These are phyloP conservation scores for Cymbopogon citratus DNA, from an alignment of 176 grass and related monocot genomes.

Conservation along the genomic window DNA sequence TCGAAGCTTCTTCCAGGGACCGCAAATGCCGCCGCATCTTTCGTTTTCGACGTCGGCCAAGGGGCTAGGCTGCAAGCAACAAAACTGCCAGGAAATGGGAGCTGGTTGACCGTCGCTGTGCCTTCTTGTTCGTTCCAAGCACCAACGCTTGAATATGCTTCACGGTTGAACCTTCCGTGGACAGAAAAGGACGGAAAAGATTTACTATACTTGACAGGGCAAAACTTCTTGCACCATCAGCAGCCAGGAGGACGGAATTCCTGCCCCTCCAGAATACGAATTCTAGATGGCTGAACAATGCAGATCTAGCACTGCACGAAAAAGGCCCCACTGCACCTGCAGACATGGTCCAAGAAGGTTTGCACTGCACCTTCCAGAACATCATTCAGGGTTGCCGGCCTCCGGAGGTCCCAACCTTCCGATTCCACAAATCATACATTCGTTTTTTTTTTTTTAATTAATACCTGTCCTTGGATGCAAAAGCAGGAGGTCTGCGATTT, in stretches of 20 bases:
- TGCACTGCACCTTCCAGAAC: neutral
- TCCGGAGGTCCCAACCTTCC: no score
- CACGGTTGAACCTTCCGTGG: neutral
- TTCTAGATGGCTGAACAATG: neutral
- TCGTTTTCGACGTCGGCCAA: neutral
- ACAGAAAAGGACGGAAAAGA: neutral
- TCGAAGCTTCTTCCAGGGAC: neutral
- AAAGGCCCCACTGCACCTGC: neutral
- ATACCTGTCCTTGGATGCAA: neutral
- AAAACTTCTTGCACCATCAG: no score
- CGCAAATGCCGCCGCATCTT: neutral
- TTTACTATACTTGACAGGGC: no score
- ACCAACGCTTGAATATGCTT: no score
- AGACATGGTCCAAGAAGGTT: neutral
- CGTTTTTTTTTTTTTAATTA: no score
- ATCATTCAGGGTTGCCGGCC: no score
- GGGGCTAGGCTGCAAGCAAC: neutral
- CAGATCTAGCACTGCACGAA: neutral
- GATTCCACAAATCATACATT: no score
- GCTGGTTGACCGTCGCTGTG: slow-evolving; percentile 5
- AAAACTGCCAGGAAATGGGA: neutral
- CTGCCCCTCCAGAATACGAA: no score
- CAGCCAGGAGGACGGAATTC: no score
- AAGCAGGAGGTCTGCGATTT: slow-evolving; percentile 27
- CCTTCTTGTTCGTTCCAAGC: neutral